phyloP scores from a whole-genome alignment of 2,329 filamentous ascomycete species.

The Penicillium sp. region DNA sequence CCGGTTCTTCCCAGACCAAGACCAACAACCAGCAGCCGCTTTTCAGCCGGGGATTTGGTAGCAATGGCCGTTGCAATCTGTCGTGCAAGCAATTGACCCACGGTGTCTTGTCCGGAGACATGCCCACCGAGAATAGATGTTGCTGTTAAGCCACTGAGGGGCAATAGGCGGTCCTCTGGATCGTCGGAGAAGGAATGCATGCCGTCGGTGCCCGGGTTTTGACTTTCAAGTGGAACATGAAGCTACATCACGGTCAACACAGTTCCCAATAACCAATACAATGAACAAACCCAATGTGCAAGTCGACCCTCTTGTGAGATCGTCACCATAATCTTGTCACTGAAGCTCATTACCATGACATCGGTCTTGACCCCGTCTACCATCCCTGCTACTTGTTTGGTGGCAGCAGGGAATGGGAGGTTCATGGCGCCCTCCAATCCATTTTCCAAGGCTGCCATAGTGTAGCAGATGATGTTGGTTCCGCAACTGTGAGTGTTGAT shows the following conservation, averaged over 20 bases:
- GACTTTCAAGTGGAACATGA: conserved; percentile 32
- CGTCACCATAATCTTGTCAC: conserved; percentile 86
- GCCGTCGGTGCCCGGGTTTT: conserved; percentile 33
- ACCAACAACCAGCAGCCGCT: conserved; percentile 54
- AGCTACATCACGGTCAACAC: conserved; percentile 17
- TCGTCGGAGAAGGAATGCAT: conserved; percentile 37
- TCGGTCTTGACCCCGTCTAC: conserved; percentile 67
- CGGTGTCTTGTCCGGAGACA: conserved; percentile 67
- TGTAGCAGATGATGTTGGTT: neutral
- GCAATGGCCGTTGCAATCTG: conserved; percentile 79
- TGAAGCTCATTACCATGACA: conserved; percentile 66
- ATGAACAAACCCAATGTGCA: conserved; percentile 73
- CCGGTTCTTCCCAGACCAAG: conserved; percentile 49
- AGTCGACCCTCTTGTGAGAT: conserved; percentile 78
- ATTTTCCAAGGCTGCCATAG: conserved; percentile 27
- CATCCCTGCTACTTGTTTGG: conserved; percentile 53
- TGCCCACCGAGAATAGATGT: conserved; percentile 82
- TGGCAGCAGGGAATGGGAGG: conserved; percentile 62
- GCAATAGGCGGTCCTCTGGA: conserved; percentile 57
- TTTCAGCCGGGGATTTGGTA: conserved; percentile 60
- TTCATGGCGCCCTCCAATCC: conserved; percentile 40
- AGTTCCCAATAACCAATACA: neutral
- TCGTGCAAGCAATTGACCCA: conserved; percentile 82
- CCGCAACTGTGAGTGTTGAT: conserved; percentile 7
- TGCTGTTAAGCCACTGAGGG: conserved; percentile 74